Evolutionary conservation across 306 rosid genomes (phyloP), one percentile per base, ranked within the genome.

Genomic region (Pueraria montana): DNA sequence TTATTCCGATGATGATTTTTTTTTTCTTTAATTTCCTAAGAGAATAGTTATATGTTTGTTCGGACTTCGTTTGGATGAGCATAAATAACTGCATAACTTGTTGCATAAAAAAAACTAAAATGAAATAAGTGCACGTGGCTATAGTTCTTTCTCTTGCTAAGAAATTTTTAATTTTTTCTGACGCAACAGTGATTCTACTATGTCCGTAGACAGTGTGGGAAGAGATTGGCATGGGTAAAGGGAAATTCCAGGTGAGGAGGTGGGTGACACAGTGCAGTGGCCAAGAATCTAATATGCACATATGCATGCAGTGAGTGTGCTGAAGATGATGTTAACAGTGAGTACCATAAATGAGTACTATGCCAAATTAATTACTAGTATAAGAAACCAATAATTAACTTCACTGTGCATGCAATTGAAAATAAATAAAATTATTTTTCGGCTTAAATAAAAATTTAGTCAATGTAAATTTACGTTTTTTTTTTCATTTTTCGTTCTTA

Each of bases 201-300:
- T 77, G 63, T 64, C 21, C 32, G 16, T 63, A 27, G 72, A 38
- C 70, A 32, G 66, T 59, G 68, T 62, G 68, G 0, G 40, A 62
- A 76, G 58, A 24, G 59, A 77, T 14, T 38, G 73, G 81, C 49
- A 63, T 78, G 74, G 82, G 64, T 77, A 64, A 78, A 65, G 50
- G 23, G 24, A 64, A 64, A 64, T 64, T 64, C 74, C 82, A 64
- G 82, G 64, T 18, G 17, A 27, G 26, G 71, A 20, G 34, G 81
- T 45, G 48, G 82, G 82, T 78, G 74, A 63, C 82, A 32, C 82
- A 78, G 82, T 78, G 68, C 82, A 78, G 82, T 78, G 68, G 24
- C 64, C 74, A 78, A 78, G 73, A 77, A 77, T 26, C 81, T 46
- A 63, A 63, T 40, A 45, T 11, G 4, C 78, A 26, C 21, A 76